Evolutionary conservation across 2,329 filamentous ascomycete genomes (phyloP), one percentile per base, ranked within the genome.

Genomic region (Apiospora saccharicola): DNA sequence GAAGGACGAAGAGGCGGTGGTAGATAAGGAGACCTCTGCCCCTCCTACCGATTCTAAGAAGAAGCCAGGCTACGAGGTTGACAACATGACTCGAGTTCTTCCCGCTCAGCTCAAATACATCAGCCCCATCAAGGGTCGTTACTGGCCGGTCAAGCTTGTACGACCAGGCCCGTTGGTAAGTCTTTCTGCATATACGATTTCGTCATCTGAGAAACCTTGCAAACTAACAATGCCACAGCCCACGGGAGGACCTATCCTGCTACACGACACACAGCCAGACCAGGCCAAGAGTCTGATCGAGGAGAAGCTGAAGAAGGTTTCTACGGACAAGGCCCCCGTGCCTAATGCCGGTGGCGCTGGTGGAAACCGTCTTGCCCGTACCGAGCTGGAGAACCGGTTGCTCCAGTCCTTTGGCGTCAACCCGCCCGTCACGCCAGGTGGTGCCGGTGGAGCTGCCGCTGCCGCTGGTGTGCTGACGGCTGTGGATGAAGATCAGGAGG

Each of bases 1-100:
- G 82, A 73, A 73, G 69, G 72, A 74, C 34, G 51, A 57, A 34
- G 69, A 71, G 26, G 41, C 81, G n/a, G 79, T 80, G 0, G 87
- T 87, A 57, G 86, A 92, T 64, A 92, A 91, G 81, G 90, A 93
- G 70, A 79, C 82, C 1, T 83, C 85, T 1, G 81, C 84, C 16
- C 77, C 84, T 41, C 85, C 88, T 1, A 83, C 86, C 51, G 90
- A 92, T 19, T 85, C 87, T 49, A 98, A 96, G 89, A 98, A 97
- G 89, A 98, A 98, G 89, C 90, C 97, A 73, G 96, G 96, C 77
- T 98, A 96, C 81, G 95, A 98, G 75, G 89, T 99, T 74, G 94
- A 96, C 80, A 99, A 99, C 86, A 97, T 99, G 94, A 97, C 93
- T 71, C 90, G 96, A 78, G 95, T 99, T 47, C 90, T 99, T 68